A percentile compares a stretch with the other conserved stretches of the same genome.
Conservation (phyloP, 2,329 filamentous ascomycete species). For the Macroventuria anomochaeta region DNA sequence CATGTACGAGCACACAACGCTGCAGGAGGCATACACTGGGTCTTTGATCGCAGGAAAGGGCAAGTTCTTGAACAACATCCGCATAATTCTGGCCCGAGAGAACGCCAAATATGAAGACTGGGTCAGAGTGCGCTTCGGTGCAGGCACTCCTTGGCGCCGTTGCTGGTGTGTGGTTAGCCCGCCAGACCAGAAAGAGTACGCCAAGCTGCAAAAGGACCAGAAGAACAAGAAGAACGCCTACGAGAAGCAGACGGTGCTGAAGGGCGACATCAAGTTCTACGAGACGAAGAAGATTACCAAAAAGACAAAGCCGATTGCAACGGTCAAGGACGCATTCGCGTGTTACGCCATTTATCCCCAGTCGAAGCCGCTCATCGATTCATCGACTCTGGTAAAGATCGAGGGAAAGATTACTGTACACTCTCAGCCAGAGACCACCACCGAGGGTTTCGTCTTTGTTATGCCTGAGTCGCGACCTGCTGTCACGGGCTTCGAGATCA, state of each 20-base stretch:
- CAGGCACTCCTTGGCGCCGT: conserved; percentile 92
- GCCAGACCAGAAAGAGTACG: conserved; percentile 89
- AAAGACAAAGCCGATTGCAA: conserved; percentile 87
- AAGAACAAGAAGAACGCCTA: conserved; percentile 81
- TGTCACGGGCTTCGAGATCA: conserved; percentile 92
- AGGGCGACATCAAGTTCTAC: conserved; percentile 94
- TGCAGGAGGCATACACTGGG: conserved; percentile 96
- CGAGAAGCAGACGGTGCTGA: conserved; percentile 75
- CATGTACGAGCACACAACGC: conserved; percentile 90
- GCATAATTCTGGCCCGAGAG: conserved; percentile 82
- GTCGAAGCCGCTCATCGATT: conserved; percentile 89
- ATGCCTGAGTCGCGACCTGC: conserved; percentile 96
- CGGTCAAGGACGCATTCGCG: conserved; percentile 87
- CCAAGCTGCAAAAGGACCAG: conserved; percentile 80
- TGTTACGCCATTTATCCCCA: conserved; percentile 97
- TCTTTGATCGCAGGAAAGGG: conserved; percentile 95
- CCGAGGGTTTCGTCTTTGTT: conserved; percentile 95
- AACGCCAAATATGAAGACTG: conserved; percentile 84
- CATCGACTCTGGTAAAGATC: conserved; percentile 91
- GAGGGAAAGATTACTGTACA: conserved; percentile 92
- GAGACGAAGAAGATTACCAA: conserved; percentile 90
- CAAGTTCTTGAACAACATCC: conserved; percentile 86
- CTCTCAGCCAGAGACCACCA: conserved; percentile 74
- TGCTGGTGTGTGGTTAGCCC: conserved; percentile 97
- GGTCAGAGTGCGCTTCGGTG: conserved; percentile 93